These are phyloP conservation scores for Cubamyces lactineus DNA, from an alignment of 768 basidiomycete species.

Conservation along the genomic window DNA sequence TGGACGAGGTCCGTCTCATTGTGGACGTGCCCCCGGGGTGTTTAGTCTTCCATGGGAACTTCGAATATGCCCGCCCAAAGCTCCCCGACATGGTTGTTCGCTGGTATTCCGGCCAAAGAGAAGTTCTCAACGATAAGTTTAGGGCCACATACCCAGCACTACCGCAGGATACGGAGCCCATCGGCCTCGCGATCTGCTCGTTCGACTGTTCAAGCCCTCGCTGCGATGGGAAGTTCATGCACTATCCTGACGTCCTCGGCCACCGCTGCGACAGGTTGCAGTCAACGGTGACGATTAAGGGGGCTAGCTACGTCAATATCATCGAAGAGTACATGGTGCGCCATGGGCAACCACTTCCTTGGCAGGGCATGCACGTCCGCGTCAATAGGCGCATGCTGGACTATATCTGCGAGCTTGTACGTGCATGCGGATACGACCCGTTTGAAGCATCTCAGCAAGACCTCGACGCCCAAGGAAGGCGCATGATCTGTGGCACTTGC, in stretches of 20 bases:
- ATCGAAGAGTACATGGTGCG: neutral
- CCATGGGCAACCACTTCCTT: neutral
- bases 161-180: neutral
- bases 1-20: neutral
- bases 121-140: neutral
- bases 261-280: neutral
- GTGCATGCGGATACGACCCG: conserved; percentile 12
- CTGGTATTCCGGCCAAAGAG: neutral
- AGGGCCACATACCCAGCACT: neutral
- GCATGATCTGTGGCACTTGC: conserved; percentile 11
- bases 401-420: neutral
- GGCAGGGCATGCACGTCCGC: neutral
- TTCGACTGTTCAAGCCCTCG: neutral
- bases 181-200: neutral
- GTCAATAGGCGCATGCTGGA: neutral
- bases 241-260: conserved; percentile 9
- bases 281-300: neutral
- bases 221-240: conserved; percentile 8
- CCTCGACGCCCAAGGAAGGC: neutral
- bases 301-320: neutral
- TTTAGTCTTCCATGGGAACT: neutral
- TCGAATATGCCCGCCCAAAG: neutral
- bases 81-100: neutral
- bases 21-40: neutral
- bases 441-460: neutral